Percentiles rank a stretch among this genome's conserved stretches.
phyloP scores from a whole-genome alignment of 1,284 basidiomycete species.

The Ustilago curta region DNA sequence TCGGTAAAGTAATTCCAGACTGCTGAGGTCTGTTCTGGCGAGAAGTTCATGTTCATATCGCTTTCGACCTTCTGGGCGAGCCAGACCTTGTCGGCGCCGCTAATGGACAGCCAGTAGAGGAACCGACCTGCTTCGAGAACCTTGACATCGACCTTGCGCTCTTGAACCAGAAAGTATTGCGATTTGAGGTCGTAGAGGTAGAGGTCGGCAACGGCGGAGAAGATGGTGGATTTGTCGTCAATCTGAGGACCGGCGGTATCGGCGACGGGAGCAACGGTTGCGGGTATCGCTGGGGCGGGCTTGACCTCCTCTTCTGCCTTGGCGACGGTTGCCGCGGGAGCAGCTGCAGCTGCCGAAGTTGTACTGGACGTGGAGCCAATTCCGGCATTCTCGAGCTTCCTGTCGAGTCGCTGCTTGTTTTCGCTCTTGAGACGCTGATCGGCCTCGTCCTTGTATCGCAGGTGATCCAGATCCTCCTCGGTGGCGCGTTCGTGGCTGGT shows the following conservation, averaged over 20 bases:
- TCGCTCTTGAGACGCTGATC: constrained; percentile 34
- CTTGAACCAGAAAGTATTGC: constrained; percentile 80
- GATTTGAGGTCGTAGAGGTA: constrained; percentile 80
- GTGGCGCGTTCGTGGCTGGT: constrained; percentile 63
- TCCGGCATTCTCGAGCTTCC: constrained; percentile 36
- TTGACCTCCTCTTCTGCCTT: constrained; percentile 15
- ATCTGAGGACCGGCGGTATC: constrained; percentile 38
- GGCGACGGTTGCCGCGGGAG: neutral
- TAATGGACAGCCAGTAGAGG: constrained; percentile 74
- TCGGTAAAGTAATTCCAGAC: constrained; percentile 82
- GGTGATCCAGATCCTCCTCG: constrained; percentile 68
- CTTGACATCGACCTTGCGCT: constrained; percentile 76
- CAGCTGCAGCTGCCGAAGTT: constrained; percentile 6
- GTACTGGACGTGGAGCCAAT: constrained; percentile 12
- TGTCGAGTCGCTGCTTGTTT: constrained; percentile 27
- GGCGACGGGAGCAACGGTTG: constrained; percentile 37
- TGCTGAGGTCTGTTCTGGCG: constrained; percentile 73
- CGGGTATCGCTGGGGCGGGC: constrained; percentile 8
- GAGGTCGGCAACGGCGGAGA: constrained; percentile 71
- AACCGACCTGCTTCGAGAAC: constrained; percentile 75
- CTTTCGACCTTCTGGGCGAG: constrained; percentile 77
- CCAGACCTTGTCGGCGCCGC: constrained; percentile 73
- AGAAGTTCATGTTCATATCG: constrained; percentile 68
- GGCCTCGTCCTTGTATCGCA: constrained; percentile 66
- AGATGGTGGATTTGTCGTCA: constrained; percentile 29